phyloP scores from a whole-genome alignment of 805 yeast species.

The Ogataea angusta region DNA sequence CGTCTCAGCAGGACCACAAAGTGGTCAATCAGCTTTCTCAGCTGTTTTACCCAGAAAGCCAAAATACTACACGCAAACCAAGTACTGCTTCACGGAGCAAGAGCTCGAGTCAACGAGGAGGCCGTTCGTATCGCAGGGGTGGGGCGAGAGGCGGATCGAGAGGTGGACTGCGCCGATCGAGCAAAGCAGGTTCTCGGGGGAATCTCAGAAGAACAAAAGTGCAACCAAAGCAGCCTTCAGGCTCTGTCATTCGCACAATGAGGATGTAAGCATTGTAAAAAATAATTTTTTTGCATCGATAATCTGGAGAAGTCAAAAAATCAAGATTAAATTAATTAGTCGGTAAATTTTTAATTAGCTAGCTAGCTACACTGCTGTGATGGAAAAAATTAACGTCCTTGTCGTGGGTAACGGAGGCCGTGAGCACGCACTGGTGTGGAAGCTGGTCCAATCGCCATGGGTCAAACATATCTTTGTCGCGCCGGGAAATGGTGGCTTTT shows the following conservation, averaged over 20 bases:
- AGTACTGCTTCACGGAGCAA: conserved; percentile 3
- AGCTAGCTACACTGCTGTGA: conserved; percentile 1
- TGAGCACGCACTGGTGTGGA: conserved; percentile 96
- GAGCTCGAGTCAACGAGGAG: conserved; percentile 16
- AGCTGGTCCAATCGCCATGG: conserved; percentile 69
- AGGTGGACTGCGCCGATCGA: conserved; percentile 2
- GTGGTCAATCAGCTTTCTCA: conserved; percentile 17
- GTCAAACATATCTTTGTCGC: conserved; percentile 82
- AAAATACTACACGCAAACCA: background rate
- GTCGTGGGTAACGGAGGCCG: conserved; percentile 98
- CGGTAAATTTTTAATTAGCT: too few species aligned
- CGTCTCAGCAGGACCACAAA: conserved; percentile 15
- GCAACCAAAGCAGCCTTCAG: conserved; percentile 1
- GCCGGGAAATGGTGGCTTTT: conserved; percentile 96
- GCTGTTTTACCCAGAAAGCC: conserved; percentile 11
- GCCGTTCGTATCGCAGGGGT: conserved; percentile 9
- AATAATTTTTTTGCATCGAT: background rate
- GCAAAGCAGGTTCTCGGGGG: background rate
- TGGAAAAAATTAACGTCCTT: conserved; percentile 51
- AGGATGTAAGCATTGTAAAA: conserved; percentile 7
- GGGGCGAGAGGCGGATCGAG: conserved; percentile 4
- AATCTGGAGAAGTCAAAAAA: conserved; percentile 6
- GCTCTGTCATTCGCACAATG: conserved; percentile 18
- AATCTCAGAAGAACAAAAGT: conserved; percentile 1
- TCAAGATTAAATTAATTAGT: background rate